Evolutionary conservation across 352 stramenopile genomes (phyloP), one percentile per base, ranked within the genome.

Genomic region (Phytophthora palmivora): DNA sequence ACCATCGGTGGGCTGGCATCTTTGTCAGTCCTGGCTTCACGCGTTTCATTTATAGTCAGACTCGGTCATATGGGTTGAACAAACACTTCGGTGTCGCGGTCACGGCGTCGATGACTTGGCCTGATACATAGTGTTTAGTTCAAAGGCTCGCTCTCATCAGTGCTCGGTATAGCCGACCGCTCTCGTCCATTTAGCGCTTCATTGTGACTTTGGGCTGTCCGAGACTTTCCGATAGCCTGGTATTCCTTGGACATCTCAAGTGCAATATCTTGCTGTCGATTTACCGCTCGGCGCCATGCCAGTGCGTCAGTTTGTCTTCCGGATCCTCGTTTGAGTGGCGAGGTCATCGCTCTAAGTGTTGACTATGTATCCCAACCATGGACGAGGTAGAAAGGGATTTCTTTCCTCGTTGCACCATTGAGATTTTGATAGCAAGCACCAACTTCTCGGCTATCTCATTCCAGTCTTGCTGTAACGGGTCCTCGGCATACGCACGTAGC

Each of bases 231-330:
- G 2, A 14, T 30, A 8, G 28, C 15, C 26, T 55, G 54, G n/a
- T 54, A 60, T 26, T 52, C 30, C 36, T 52, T 52, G 3, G 52
- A 30, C 8, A 54, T 15, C 12, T 22, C 5, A 15, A 48, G 15
- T 0, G 42, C 54, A 6, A 62, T 41, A 7, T 48, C 55, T 2
- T 15, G 52, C 12, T 52, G 32, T 3, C 42, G 39, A 14, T 61
- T 52, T 1, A 10, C 9, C 12, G 52, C 52, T 28, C 30, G 30
- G 0, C 41, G 30, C 28, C 42, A 61, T 14, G 16, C 4, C 0
- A 4, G 6, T 5, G 41, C 19, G 3, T 52, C 15, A 7, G 48
- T 38, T n/a, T n/a, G n/a, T n/a, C n/a, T n/a, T n/a, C n/a, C n/a
- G n/a, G n/a, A n/a, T n/a, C n/a, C n/a, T n/a, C n/a, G n/a, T n/a